Base-by-base conservation (phyloP, 75 land plant species). In the Cupressus sempervirens region DNA sequence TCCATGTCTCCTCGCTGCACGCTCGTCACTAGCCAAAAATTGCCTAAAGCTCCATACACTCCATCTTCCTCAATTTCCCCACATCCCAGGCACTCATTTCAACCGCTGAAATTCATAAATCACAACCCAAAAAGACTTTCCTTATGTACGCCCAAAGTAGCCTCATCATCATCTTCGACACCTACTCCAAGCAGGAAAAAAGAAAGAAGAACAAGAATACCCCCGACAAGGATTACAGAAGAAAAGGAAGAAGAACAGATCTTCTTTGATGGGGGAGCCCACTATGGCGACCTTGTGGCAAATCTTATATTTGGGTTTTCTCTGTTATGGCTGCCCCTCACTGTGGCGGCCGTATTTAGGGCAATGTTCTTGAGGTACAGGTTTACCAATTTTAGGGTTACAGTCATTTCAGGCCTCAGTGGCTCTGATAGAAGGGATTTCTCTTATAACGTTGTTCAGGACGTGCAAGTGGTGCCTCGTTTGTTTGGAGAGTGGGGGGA, bases 401-500 rank as follows among this genome's bases (percentile, higher is more conserved):
- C 94, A 6, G 97, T 97, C 30, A 86, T 97, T 70, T 97, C 99
- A 2, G 99, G 99, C 12, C 76, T 95, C 75, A 94, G 93, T 29
- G 99, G 99, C 14, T 89, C 92, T 13, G 97, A 97, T 54, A 86
- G 99, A 74, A 95, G 93, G 79, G 99, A 97, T 54, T 97, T 97
- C 87, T 48, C 91, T 3, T 97, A 97, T 83, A 83, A 84, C 12
- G 91, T 89, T 81, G 86, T 97, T 65, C 89, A 89, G 85, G 99
- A 97, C 79, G 99, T 94, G 56, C 86, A 95, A 83, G 95, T 91
- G 84, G 96, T 97, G 84, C 99, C 99, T 30, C 87, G 99, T 8
- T 93, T 97, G 65, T 83, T 97, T 54, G 99, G 99, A 20, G 97
- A 97, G 86, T 97, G 99, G 99, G 99, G 99, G 3, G 99, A 97